Percentiles rank a stretch among this genome's conserved stretches.
These are phyloP conservation scores for Entomortierella chlamydospora DNA, from an alignment of 192 early-diverging fungal genomes.

Conservation along the genomic window DNA sequence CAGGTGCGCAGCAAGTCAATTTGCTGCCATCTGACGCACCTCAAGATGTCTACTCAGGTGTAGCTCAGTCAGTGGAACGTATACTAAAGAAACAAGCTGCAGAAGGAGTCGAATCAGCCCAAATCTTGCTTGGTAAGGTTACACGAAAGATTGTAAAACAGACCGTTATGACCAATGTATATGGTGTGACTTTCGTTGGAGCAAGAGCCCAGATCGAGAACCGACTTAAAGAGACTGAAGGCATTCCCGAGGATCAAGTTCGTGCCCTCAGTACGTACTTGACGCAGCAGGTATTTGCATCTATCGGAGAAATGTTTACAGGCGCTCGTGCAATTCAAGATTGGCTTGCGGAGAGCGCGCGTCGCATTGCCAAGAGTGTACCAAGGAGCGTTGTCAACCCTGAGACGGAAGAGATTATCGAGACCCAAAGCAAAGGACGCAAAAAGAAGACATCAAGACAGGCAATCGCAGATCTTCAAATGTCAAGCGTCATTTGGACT, in stretches of 20 bases:
- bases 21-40: constrained; percentile 85
- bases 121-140: constrained; percentile 75
- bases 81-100: constrained; percentile 76
- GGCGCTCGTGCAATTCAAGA: constrained; percentile 92
- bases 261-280: constrained; percentile 76
- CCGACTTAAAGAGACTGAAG: constrained; percentile 82
- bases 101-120: constrained; percentile 69
- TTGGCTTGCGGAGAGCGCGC: constrained; percentile 92
- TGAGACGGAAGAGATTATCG: constrained; percentile 52
- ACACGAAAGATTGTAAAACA: constrained; percentile 97
- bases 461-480: constrained; percentile 65
- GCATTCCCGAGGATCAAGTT: constrained; percentile 75
- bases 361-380: constrained; percentile 84
- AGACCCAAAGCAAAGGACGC: constrained; percentile 31
- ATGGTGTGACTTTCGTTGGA: constrained; percentile 97
- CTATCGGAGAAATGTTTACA: constrained; percentile 90
- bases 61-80: constrained; percentile 80
- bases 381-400: constrained; percentile 59
- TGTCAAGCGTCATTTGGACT: constrained; percentile 96
- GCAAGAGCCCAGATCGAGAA: constrained; percentile 88
- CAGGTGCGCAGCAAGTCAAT: constrained; percentile 92
- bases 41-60: constrained; percentile 92
- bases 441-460: constrained; percentile 57
- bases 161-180: constrained; percentile 99
- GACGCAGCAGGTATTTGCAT: constrained; percentile 84